Evolutionary conservation across 1,139 yeast genomes (phyloP).

Genomic region (Arxiozyma telluris): DNA sequence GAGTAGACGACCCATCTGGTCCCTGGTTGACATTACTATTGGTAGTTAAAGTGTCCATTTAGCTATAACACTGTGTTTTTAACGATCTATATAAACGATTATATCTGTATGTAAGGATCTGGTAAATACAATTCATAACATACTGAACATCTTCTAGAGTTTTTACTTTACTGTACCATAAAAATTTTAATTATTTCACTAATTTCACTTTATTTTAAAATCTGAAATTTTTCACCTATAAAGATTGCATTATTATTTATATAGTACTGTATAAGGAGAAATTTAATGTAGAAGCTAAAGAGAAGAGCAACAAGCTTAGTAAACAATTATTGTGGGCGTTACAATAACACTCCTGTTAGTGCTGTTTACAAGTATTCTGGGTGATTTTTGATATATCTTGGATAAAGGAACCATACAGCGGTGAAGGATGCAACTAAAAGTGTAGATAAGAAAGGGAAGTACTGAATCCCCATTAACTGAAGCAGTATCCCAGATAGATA

Average conservation of each 20-base stretch:
- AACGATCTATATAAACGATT: too few relatives aligned
- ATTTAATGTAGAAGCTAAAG: background rate
- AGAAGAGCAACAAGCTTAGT: background rate
- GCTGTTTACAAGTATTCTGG: background rate
- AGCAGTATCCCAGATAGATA: conserved; percentile 46
- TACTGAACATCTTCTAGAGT: background rate
- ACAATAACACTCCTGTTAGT: too few relatives aligned
- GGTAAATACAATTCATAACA: background rate
- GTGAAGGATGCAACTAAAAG: conserved; percentile 23
- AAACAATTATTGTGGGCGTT: too few relatives aligned
- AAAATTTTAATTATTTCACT: too few relatives aligned
- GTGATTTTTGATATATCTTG: conserved; percentile 17
- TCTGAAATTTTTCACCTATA: background rate
- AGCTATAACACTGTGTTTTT: background rate
- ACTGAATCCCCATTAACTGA: conserved; percentile 24
- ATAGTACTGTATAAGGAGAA: background rate
- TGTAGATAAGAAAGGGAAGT: conserved; percentile 27
- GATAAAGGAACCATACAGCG: conserved; percentile 29
- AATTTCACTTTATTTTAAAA: background rate
- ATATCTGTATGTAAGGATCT: too few relatives aligned
- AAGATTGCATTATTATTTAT: too few relatives aligned
- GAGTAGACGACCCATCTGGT: conserved; percentile 10
- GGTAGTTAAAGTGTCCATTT: background rate
- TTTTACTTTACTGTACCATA: too few relatives aligned
- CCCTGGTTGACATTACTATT: background rate